A percentile compares a stretch with the other conserved stretches of the same genome.
These are phyloP conservation scores for Hemileccinum rubropunctum DNA, from an alignment of 768 basidiomycete species.

Conservation along the genomic window DNA sequence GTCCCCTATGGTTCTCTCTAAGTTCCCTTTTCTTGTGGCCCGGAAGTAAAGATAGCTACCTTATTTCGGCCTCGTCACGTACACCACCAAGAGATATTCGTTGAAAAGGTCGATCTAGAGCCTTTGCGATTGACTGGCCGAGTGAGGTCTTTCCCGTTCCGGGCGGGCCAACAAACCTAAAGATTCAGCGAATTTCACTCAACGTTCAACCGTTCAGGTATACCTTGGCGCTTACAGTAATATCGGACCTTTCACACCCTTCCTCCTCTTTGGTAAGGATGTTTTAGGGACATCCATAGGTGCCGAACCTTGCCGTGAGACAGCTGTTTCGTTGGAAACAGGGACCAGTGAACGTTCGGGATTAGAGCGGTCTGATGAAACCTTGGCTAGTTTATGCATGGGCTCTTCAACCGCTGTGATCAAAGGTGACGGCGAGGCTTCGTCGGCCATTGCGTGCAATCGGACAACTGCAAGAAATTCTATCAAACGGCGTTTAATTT, in stretches of 20 bases:
- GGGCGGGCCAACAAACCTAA: slow-evolving; percentile 86
- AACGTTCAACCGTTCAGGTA: not conserved
- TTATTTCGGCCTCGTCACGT: slow-evolving; percentile 85
- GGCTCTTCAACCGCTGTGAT: slow-evolving; percentile 3
- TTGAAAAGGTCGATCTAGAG: slow-evolving; percentile 83
- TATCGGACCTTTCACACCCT: slow-evolving; percentile 66
- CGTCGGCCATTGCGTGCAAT: slow-evolving; percentile 37
- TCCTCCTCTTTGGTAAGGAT: slow-evolving; percentile 23
- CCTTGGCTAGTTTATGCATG: slow-evolving; percentile 19
- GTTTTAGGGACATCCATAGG: slow-evolving; percentile 3
- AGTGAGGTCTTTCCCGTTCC: slow-evolving; percentile 92
- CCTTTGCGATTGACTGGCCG: slow-evolving; percentile 83
- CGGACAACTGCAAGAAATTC: slow-evolving; percentile 91
- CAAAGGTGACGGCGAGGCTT: slow-evolving; percentile 3
- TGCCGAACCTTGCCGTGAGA: slow-evolving; percentile 10
- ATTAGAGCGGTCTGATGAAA: slow-evolving; percentile 18
- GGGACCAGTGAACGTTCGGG: slow-evolving; percentile 21
- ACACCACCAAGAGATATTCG: slow-evolving; percentile 91
- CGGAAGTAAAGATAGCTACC: slow-evolving; percentile 24
- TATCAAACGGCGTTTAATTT: slow-evolving; percentile 87
- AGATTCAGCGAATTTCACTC: not conserved
- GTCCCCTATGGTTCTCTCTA: slow-evolving; percentile 38
- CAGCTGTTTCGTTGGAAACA: slow-evolving; percentile 11
- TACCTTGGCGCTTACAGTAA: slow-evolving; percentile 44
- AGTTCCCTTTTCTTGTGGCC: slow-evolving; percentile 5